Base-by-base conservation (phyloP, 305 asterid species). In the Stenogyne calaminthoides region DNA sequence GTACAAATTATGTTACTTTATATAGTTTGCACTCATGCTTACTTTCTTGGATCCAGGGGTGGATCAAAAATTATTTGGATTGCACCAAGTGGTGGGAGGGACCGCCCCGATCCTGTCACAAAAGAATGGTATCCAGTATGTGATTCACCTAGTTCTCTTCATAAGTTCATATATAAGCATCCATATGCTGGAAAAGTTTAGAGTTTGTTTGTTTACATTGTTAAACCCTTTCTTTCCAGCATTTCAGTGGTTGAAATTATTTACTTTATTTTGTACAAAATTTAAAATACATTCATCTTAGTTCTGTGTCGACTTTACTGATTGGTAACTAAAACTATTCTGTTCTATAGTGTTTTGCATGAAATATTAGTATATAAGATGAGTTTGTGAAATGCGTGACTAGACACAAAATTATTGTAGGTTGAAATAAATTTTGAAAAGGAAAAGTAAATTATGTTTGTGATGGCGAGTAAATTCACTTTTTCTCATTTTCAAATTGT, bases 81-180 rank as follows among this genome's bases (percentile, higher is more conserved):
- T 72, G 98, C 99, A 70, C 97, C 99, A 62, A 94, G 99, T 84
- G 99, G 99, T 77, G 99, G 99, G 80, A 88, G 99, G 85, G 99
- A 94, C 76, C 94, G 99, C 37, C 98, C 98, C 9, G 92, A 90
- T 82, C 91, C 92, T 72, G 84, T 85, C 68, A 86, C 98, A 61
- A 77, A 85, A 74, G 98, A 94, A 81, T 94, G 92, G 88, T 77
- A 59, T 77, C 99, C 99, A 9, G 99, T 94, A 94, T 72, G 93
- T 64, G 59, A 39, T 75, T 82, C 68, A 55, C 59, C 54, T 71
- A 40, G 15, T 67, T 78, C 60, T 15, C 59, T n/a, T 77, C 76
- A 25, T 25, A 25, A 25, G 29, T 25, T 1, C 29, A 58, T 64
- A 39, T 57, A 15, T 69, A 6, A 22, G 22, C 57, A 64, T 64